Evolutionary conservation across 768 basidiomycete species (phyloP).

Genomic region (Tremella mesenterica): DNA sequence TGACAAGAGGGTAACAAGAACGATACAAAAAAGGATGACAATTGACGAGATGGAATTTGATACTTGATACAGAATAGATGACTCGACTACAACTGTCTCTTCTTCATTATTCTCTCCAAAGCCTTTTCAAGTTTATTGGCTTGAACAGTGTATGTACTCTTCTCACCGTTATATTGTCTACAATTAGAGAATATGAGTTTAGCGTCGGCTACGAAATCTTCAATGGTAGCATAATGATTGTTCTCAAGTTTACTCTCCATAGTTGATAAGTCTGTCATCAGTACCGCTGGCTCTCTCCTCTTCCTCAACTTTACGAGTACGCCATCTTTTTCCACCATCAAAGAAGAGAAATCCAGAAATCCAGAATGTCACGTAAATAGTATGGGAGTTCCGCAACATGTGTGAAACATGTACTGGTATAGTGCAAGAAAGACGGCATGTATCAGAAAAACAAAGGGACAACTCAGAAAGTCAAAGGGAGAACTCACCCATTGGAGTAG

Average conservation of each 20-base stretch:
- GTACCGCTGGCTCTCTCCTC: neutral
- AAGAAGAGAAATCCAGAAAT: neutral
- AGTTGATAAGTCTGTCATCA: conserved; percentile 62
- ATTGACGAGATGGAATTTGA: too few relatives aligned
- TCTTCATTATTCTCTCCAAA: conserved; percentile 48
- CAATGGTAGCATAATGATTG: conserved; percentile 70
- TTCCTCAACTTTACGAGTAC: neutral
- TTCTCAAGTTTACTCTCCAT: conserved; percentile 84
- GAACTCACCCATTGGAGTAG: conserved; percentile 78
- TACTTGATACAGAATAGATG: too few relatives aligned
- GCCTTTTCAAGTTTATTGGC: conserved; percentile 75
- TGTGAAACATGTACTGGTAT: too few relatives aligned
- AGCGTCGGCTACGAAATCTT: conserved; percentile 68
- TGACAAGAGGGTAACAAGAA: too few relatives aligned
- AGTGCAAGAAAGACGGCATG: conserved; percentile 1
- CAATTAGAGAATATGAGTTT: conserved; percentile 85
- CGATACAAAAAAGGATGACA: too few relatives aligned
- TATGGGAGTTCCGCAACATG: neutral
- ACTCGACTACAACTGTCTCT: conserved; percentile 27
- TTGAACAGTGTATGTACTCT: conserved; percentile 64
- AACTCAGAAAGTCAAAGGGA: too few relatives aligned
- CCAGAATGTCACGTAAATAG: neutral
- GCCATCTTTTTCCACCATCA: neutral
- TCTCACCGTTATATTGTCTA: conserved; percentile 71
- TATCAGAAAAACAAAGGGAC: neutral